Percentiles rank a stretch among this genome's conserved stretches.
phyloP scores from a whole-genome alignment of 2,329 filamentous ascomycete species.

The Rutstroemia sp. region DNA sequence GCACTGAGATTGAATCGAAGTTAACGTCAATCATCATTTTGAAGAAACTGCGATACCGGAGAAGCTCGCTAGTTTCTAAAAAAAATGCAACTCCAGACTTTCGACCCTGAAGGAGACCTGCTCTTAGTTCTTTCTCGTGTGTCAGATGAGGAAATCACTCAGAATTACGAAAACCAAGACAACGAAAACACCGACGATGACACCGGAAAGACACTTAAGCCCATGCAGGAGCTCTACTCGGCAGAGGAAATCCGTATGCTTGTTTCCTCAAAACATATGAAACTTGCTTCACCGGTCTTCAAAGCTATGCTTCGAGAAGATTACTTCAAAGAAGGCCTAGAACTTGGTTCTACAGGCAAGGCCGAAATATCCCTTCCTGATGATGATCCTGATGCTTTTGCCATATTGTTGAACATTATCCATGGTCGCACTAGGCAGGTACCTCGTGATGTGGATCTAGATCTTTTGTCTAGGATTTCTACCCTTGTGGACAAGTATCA shows the following conservation, averaged over 20 bases:
- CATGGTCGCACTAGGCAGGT: neutral
- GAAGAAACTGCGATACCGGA: too few relatives aligned
- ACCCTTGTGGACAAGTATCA: constrained; percentile 9
- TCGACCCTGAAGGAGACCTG: constrained; percentile 2
- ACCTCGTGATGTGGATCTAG: neutral
- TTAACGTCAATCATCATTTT: too few relatives aligned
- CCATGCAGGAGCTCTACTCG: too few relatives aligned
- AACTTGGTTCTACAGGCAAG: neutral
- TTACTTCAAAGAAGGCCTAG: neutral
- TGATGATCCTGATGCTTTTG: constrained; percentile 6
- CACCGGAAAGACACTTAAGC: neutral
- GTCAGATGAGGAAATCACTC: neutral
- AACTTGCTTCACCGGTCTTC: constrained; percentile 1
- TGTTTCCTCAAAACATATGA: constrained; percentile 2
- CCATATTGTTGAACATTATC: neutral
- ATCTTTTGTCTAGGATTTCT: neutral
- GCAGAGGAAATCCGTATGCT: neutral
- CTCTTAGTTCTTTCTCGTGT: neutral
- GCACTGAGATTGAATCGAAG: too few relatives aligned
- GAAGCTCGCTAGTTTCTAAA: too few relatives aligned
- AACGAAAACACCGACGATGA: neutral
- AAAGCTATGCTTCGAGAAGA: neutral
- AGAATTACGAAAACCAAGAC: neutral
- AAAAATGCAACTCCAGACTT: neutral
- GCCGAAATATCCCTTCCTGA: neutral